A percentile compares a stretch with the other conserved stretches of the same genome.
phyloP scores from a whole-genome alignment of 176 grass and related monocot species.

The Puccinellia tenuiflora region DNA sequence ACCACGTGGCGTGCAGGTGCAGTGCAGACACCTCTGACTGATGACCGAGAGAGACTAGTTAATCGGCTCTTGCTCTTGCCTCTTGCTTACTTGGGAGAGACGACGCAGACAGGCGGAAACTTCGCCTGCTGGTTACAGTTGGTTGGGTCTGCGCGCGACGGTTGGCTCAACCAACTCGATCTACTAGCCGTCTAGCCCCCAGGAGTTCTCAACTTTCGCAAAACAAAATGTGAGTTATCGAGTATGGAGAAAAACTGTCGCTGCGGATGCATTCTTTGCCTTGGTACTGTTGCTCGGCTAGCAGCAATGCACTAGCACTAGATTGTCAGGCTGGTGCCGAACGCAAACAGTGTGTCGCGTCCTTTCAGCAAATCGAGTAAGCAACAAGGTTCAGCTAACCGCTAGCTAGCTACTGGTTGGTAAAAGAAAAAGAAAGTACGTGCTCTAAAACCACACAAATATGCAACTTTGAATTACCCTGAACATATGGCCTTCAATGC shows the following conservation, averaged over 20 bases:
- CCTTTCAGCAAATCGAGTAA: neutral
- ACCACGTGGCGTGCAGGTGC: constrained; percentile 5
- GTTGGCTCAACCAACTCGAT: constrained; percentile 25
- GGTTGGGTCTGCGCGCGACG: neutral
- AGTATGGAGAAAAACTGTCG: neutral
- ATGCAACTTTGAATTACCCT: neutral
- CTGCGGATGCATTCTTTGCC: neutral
- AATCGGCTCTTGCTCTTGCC: neutral
- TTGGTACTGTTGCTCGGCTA: too few relatives aligned
- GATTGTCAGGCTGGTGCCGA: neutral
- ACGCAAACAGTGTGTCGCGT: neutral
- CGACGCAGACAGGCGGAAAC: neutral
- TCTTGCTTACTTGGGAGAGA: neutral
- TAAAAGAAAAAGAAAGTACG: too few relatives aligned
- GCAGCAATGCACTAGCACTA: neutral
- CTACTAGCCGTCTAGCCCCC: neutral
- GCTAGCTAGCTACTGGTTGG: neutral
- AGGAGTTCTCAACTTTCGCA: neutral
- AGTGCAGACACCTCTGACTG: too few relatives aligned
- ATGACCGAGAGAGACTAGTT: neutral
- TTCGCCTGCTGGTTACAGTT: neutral
- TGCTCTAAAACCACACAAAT: neutral
- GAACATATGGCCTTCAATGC: neutral
- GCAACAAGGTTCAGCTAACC: neutral
- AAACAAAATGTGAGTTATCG: neutral